Evolutionary conservation across 2,329 filamentous ascomycete genomes (phyloP).

Genomic region (Fusarium sp.): DNA sequence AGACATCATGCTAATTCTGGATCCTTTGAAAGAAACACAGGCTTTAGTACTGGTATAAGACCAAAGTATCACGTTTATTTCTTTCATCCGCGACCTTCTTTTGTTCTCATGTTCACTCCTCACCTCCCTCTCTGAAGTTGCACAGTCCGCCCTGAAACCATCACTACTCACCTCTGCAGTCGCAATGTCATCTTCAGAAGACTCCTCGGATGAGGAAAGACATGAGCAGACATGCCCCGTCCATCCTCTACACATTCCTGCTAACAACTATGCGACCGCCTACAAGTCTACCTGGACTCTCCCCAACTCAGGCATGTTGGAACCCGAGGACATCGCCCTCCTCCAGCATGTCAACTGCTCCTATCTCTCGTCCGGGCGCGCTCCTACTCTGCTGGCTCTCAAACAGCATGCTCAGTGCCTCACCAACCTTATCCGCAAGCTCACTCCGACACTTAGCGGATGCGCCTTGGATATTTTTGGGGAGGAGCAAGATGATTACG

Average conservation of each 20-base stretch:
- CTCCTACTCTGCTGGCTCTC: slow-evolving; percentile 67
- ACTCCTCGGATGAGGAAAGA: slow-evolving; percentile 15
- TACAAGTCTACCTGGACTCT: slow-evolving; percentile 43
- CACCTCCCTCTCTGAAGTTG: not conserved
- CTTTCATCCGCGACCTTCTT: not conserved
- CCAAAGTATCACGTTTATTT: not conserved
- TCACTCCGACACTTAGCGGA: slow-evolving; percentile 54
- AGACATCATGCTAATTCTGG: not conserved
- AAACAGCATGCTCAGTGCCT: slow-evolving; percentile 73
- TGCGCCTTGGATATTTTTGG: slow-evolving; percentile 39
- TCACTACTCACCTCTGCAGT: not conserved
- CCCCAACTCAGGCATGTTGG: slow-evolving; percentile 39
- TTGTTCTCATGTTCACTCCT: slow-evolving; percentile 6
- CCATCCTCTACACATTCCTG: slow-evolving; percentile 33
- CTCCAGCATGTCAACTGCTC: slow-evolving; percentile 65
- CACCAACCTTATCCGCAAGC: slow-evolving; percentile 61
- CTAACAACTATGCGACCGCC: slow-evolving; percentile 44
- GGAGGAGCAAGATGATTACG: slow-evolving; percentile 46
- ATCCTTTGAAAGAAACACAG: not conserved
- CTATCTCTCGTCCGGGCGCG: slow-evolving; percentile 65
- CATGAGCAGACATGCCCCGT: not conserved
- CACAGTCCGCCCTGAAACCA: not conserved
- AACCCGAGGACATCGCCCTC: slow-evolving; percentile 34
- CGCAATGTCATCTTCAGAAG: slow-evolving; percentile 5
- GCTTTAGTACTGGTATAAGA: not conserved